Evolutionary conservation across 495 filamentous ascomycete species (phyloP).

Genomic region (Neurospora sp.): DNA sequence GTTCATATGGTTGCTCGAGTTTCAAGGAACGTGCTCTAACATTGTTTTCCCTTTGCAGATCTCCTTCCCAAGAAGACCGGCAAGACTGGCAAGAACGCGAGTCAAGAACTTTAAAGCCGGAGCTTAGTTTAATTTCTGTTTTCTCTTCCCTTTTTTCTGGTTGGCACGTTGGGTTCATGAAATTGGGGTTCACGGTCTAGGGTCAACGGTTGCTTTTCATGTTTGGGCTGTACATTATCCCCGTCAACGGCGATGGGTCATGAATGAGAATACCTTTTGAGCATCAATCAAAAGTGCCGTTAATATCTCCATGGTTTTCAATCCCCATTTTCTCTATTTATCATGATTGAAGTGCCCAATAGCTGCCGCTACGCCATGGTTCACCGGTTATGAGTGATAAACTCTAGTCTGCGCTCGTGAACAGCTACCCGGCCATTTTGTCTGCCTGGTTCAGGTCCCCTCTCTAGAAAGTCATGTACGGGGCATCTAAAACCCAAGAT

Average conservation of each 20-base stretch:
- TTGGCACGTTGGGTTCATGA: slow-evolving; percentile 65
- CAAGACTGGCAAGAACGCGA: slow-evolving; percentile 80
- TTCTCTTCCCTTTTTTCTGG: slow-evolving; percentile 54
- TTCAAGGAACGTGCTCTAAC: slow-evolving; percentile 31
- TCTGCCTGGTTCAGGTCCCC: background rate
- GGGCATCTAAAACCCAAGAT: background rate
- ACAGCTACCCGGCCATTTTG: background rate
- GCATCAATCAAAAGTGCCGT: slow-evolving; percentile 8
- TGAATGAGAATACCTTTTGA: slow-evolving; percentile 43
- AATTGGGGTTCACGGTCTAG: slow-evolving; percentile 75
- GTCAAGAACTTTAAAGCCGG: slow-evolving; percentile 75
- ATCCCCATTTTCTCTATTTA: background rate
- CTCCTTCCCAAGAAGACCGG: slow-evolving; percentile 96
- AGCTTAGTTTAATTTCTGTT: slow-evolving; percentile 37
- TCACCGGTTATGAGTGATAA: background rate
- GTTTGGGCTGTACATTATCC: slow-evolving; percentile 91
- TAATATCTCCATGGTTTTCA: background rate
- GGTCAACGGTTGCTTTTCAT: slow-evolving; percentile 64
- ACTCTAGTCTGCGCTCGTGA: background rate
- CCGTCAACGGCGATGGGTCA: slow-evolving; percentile 58
- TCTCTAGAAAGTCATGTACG: background rate
- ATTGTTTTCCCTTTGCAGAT: slow-evolving; percentile 42
- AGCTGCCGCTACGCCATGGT: background rate
- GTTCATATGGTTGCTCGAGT: slow-evolving; percentile 24
- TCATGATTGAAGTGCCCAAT: background rate